phyloP scores from a whole-genome alignment of 495 filamentous ascomycete species.

The Neurospora discreta region DNA sequence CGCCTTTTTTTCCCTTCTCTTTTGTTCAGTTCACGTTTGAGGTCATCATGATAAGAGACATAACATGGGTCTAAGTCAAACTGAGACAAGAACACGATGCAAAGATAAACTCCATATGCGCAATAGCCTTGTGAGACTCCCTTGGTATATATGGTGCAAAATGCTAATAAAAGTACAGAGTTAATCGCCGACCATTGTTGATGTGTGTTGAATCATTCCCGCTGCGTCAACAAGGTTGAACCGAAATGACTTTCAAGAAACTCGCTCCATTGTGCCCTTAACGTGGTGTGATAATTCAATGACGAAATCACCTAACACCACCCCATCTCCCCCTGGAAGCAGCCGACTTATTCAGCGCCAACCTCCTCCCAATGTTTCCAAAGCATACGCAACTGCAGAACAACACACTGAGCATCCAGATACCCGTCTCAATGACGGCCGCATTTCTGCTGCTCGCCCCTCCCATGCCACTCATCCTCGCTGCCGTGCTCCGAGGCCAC shows the following conservation, averaged over 20 bases:
- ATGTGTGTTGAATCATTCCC: background rate
- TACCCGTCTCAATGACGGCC: slow-evolving; percentile 66
- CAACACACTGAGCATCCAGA: slow-evolving; percentile 84
- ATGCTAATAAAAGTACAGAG: background rate
- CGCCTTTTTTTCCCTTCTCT: background rate
- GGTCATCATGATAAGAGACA: background rate
- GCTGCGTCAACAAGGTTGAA: background rate
- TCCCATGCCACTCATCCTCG: slow-evolving; percentile 18
- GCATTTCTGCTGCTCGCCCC: slow-evolving; percentile 44
- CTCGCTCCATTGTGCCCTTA: background rate
- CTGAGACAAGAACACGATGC: background rate
- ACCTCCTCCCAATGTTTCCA: slow-evolving; percentile 81
- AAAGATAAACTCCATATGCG: background rate
- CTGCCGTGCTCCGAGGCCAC: background rate
- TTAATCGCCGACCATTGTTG: background rate
- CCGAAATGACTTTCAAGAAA: background rate
- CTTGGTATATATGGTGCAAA: background rate
- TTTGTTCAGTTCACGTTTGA: background rate
- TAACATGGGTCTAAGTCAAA: background rate
- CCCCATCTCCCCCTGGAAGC: slow-evolving; percentile 27
- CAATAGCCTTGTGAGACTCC: background rate
- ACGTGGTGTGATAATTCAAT: background rate
- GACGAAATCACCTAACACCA: slow-evolving; percentile 16
- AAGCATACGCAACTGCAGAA: slow-evolving; percentile 94
- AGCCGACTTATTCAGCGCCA: slow-evolving; percentile 42